Base-by-base conservation (phyloP, 2,329 filamentous ascomycete species). In the Emmonsiellopsis sp. region DNA sequence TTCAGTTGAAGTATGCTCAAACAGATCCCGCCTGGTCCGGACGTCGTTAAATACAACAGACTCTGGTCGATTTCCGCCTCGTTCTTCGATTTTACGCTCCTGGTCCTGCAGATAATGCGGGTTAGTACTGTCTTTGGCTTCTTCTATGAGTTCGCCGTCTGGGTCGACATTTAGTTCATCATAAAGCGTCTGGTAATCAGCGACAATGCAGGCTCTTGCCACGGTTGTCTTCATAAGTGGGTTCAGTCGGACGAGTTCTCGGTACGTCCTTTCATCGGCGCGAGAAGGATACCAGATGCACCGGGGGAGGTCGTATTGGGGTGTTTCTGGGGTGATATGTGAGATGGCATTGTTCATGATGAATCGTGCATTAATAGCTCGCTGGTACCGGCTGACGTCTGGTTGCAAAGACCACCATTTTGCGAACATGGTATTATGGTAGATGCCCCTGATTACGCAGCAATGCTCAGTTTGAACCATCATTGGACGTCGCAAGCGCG, bases 371-470 rank as follows among this genome's bases (percentile, higher is more conserved):
- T 13, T 32, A 15, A 55, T 51, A 26, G 54, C 46, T 4, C 30
- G 6, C n/a, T 34, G 16, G 16, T 47, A 10, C 8, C 34, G 11
- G 15, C 5, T 15, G 8, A 2, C n/a, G 8, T 44, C 30, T 48
- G 34, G 43, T 15, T 35, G 35, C 3, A 30, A 7, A 30, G 48
- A 38, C 54, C 63, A 67, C 67, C 69, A 73, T 11, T 58, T 59
- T 0, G 70, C 71, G 54, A 71, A 73, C 40, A 66, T 56, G 2
- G 67, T 58, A 52, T 69, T 63, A 54, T 73, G 67, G 51, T 73
- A 70, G 15, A 72, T 67, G 11, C 70, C 71, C 1, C 62, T 64
- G 1, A 70, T 43, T 6, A 70, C 53, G 40, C 63, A 67, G 7
- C 30, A 9, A 1, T 57, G 7, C 53, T 74, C 70, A 5, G 11